Evolutionary conservation across 164 flowering plant species (phyloP), one percentile per base, ranked within the genome.

Genomic region (Nelumbo lutea): DNA sequence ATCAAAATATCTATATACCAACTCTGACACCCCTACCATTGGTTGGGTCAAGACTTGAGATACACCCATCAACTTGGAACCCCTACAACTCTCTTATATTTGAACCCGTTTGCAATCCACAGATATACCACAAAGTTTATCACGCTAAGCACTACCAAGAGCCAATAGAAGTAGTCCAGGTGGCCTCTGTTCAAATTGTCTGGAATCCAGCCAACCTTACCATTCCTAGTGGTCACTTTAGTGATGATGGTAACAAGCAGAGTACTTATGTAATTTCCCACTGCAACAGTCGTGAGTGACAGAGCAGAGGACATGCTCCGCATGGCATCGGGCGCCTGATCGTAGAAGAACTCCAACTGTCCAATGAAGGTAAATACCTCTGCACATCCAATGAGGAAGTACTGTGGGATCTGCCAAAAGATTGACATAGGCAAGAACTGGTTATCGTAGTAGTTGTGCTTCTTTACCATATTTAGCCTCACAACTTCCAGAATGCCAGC

Each of bases 291-390:
- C 0, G 83, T 74, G 3, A 83, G 82, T 0, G 83, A 78, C 5
- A 85, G 79, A 43, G 86, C 88, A 14, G 81, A 66, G 59, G 84
- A 79, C 61, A 81, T 9, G 69, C 88, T 85, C 65, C 86, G 69
- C 86, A 85, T 79, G 47, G 84, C 82, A 72, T 85, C 88, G 1
- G 86, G 88, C 7, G 86, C 86, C 44, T 85, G 82, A 6, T 78
- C 81, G 58, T 81, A 83, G 77, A 83, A 85, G 76, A 85, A 85
- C 56, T 85, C 84, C 72, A 81, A 41, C 53, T 83, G 86, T n/a
- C 83, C 88, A 40, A 83, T 64, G 64, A 81, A 82, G 42, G 83
- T 78, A 70, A 84, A 84, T 5, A 83, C 84, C 66, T 85, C 88
- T 1, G 84, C 86, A 44, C 79, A 77, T 1, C 86, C 88, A 6